Evolutionary conservation across 2,329 filamentous ascomycete species (phyloP).

Genomic region (Colletotrichum nymphaeae): DNA sequence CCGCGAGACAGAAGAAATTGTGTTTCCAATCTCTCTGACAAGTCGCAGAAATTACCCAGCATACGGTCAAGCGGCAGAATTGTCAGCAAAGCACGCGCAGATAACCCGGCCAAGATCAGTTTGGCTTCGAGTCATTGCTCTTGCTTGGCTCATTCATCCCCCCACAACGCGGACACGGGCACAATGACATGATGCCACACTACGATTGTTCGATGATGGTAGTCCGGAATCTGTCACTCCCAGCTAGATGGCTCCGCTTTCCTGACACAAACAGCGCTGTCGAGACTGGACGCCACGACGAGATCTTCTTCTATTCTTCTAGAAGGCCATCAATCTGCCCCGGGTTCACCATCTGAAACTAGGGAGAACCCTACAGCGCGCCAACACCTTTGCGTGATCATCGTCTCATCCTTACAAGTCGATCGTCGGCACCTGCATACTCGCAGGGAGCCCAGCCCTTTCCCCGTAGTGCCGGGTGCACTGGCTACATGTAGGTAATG

Average conservation of each 20-base stretch:
- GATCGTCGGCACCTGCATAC: slow-evolving; percentile 10
- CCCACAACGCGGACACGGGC: neutral
- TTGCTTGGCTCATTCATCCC: neutral
- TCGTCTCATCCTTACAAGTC: slow-evolving; percentile 25
- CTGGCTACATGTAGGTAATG: neutral
- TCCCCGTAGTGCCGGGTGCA: neutral
- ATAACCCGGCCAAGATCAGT: neutral
- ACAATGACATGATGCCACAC: neutral
- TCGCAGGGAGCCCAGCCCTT: neutral
- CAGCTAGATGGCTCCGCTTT: slow-evolving; percentile 7
- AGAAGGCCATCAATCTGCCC: slow-evolving; percentile 12
- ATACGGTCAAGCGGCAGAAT: neutral
- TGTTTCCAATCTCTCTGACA: neutral
- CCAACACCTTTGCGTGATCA: slow-evolving; percentile 16
- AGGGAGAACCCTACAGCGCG: neutral
- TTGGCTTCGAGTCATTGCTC: slow-evolving; percentile 20
- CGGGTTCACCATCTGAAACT: neutral
- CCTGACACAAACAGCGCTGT: slow-evolving; percentile 11
- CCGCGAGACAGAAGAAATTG: too few species aligned
- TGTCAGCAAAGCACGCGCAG: neutral
- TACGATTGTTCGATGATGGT: slow-evolving; percentile 1
- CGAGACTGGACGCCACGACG: neutral
- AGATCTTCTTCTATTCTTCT: slow-evolving; percentile 4
- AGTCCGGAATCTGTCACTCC: slow-evolving; percentile 13
- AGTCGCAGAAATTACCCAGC: neutral